These are phyloP conservation scores for Rhizophlyctis rosea DNA, from an alignment of 192 early-diverging fungal species.

Conservation along the genomic window DNA sequence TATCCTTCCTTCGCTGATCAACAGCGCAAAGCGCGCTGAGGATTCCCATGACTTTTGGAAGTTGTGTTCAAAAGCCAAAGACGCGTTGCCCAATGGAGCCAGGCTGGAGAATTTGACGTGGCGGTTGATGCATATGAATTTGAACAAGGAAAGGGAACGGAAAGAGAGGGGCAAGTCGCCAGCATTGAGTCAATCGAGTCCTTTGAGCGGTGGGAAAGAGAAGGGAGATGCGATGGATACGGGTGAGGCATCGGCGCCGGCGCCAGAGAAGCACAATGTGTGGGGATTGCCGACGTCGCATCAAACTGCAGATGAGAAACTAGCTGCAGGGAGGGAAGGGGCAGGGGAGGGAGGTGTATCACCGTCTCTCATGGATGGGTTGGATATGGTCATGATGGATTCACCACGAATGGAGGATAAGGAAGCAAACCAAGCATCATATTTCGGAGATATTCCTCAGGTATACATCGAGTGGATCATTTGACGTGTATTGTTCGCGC, in stretches of 20 bases:
- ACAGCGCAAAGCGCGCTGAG: constrained; percentile 11
- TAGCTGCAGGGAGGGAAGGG: not conserved
- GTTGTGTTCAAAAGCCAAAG: constrained; percentile 76
- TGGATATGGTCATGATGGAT: too few species aligned
- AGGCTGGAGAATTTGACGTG: constrained; percentile 81
- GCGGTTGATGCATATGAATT: constrained; percentile 74
- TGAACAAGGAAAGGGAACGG: constrained; percentile 32
- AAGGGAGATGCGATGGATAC: constrained; percentile 1
- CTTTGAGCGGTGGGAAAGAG: not conserved
- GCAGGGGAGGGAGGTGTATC: too few species aligned
- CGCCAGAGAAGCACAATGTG: too few species aligned
- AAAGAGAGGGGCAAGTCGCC: constrained; percentile 4
- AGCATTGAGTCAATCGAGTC: not conserved
- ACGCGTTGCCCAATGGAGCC: constrained; percentile 69
- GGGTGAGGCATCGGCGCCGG: not conserved
- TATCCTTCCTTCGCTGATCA: constrained; percentile 26
- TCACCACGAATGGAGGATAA: too few species aligned
- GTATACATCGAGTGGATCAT: too few species aligned
- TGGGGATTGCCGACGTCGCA: too few species aligned
- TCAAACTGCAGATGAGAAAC: not conserved
- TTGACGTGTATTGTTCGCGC: too few species aligned
- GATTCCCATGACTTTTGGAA: constrained; percentile 64
- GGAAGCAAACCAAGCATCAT: too few species aligned
- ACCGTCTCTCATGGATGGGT: too few species aligned
- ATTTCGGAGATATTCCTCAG: too few species aligned